phyloP scores from a whole-genome alignment of 2,329 filamentous ascomycete species.

The Trichoderma gracile region DNA sequence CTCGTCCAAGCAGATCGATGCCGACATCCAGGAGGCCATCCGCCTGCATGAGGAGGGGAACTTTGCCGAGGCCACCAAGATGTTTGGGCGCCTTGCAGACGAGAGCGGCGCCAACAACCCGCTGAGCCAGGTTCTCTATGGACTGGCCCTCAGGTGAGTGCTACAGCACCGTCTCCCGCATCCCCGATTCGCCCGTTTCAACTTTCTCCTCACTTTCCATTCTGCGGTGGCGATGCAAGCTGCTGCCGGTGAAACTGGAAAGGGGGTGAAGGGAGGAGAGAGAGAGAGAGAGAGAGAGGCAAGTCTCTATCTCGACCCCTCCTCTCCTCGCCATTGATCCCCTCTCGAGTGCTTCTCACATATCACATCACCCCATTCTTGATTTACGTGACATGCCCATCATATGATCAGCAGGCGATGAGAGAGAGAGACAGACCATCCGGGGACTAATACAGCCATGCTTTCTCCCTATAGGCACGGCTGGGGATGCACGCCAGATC shows the following conservation, averaged over 20 bases:
- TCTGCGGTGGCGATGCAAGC: conserved; percentile 5
- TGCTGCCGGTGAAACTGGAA: conserved; percentile 7
- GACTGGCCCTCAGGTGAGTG: conserved; percentile 78
- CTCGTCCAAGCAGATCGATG: conserved; percentile 57
- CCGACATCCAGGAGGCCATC: conserved; percentile 93
- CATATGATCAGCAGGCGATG: conserved; percentile 20
- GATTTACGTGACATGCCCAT: conserved; percentile 20
- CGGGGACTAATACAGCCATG: conserved; percentile 12
- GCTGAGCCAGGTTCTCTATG: conserved; percentile 92
- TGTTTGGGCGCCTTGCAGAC: conserved; percentile 84
- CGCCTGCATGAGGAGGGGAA: conserved; percentile 84
- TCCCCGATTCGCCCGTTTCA: conserved; percentile 6
- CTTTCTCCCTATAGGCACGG: conserved; percentile 65
- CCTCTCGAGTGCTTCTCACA: conserved; percentile 8
- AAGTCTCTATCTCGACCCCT: not conserved
- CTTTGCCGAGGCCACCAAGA: conserved; percentile 73
- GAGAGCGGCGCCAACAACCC: conserved; percentile 86
- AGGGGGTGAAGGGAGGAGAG: not conserved
- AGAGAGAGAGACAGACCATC: not conserved
- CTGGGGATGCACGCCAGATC: conserved; percentile 81
- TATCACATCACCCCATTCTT: conserved; percentile 16
- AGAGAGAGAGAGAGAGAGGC: not conserved
- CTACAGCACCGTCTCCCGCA: not conserved
- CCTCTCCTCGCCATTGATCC: not conserved
- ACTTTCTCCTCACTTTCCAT: not conserved